Base-by-base conservation (phyloP, 1,284 basidiomycete species). In the Cutaneotrichosporon curvatum region DNA sequence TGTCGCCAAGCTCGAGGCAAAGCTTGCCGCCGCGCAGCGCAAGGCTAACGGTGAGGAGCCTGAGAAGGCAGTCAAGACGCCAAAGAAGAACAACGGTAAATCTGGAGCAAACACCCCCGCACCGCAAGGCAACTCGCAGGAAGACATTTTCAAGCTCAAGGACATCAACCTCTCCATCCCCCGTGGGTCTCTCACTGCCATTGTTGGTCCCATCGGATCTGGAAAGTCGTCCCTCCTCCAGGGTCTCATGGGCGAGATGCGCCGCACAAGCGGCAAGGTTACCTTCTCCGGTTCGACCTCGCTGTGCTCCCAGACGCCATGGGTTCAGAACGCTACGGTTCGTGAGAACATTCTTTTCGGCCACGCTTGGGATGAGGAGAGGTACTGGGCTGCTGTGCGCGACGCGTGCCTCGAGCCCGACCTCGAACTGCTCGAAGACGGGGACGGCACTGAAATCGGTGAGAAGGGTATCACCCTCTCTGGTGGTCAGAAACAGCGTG, bases 371-470 rank as follows among this genome's bases (percentile, higher is more conserved):
- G 84, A 91, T 37, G 81, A 85, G 57, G 79, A 80, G 38, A 76
- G 79, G 37, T 92, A 89, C 64, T 84, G 83, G 82, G 78, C 79
- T 33, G 86, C 83, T 2, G 74, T 91, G 16, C 74, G 75, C 11
- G 81, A 85, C 60, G 78, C 85, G 0, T 88, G 83, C 60, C 74
- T 92, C 22, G 81, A 83, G 55, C 78, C 81, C 2, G 87, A 92
- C 71, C 72, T 92, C 20, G 83, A 84, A 36, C 80, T 89, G 71
- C 75, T 90, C 32, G 83, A 86, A 2, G 76, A 85, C 50, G 86
- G 86, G 4, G 87, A 95, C 61, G 63, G 84, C 53, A 94, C 90
- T 0, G 86, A 90, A 66, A 90, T 94, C 41, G 89, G 89, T n/a
- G 88, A 91, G 70, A 86, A 83, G 72, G 82, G 73, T 37, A 68